These are phyloP conservation scores for Aureobasidium leucospermi DNA, from an alignment of 2,329 filamentous ascomycete species.

Conservation along the genomic window DNA sequence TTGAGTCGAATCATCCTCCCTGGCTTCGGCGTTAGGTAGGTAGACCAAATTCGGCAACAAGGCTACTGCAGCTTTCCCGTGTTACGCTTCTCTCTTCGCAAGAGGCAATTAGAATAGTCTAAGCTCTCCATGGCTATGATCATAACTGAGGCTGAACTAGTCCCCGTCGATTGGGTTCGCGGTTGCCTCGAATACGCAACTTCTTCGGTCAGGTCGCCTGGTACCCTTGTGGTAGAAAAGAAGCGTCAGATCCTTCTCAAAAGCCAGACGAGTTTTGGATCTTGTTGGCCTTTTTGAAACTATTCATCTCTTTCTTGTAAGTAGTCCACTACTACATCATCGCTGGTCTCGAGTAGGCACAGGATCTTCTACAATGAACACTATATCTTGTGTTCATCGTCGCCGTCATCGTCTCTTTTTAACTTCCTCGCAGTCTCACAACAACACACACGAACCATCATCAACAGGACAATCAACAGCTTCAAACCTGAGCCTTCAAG, in stretches of 20 bases:
- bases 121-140: slow-evolving; percentile 10
- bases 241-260: slow-evolving; percentile 8
- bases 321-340: neutral
- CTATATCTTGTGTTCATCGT: neutral
- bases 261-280: slow-evolving; percentile 6
- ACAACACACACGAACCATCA: neutral
- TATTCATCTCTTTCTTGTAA: neutral
- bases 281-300: neutral
- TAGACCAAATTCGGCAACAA: slow-evolving; percentile 9
- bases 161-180: slow-evolving; percentile 5
- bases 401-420: neutral
- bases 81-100: slow-evolving; percentile 7
- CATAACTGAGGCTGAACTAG: slow-evolving; percentile 14
- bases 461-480: neutral
- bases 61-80: slow-evolving; percentile 14
- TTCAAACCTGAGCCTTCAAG: neutral
- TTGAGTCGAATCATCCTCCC: slow-evolving; percentile 12
- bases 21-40: slow-evolving; percentile 12
- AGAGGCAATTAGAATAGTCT: slow-evolving; percentile 5
- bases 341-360: neutral
- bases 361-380: neutral
- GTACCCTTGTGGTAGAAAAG: slow-evolving; percentile 12
- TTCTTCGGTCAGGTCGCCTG: slow-evolving; percentile 8
- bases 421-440: neutral
- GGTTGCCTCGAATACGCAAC: slow-evolving; percentile 14